These are phyloP conservation scores for Arabidopsis thaliana DNA, from an alignment of 345 rosid species.

Conservation along the genomic window DNA sequence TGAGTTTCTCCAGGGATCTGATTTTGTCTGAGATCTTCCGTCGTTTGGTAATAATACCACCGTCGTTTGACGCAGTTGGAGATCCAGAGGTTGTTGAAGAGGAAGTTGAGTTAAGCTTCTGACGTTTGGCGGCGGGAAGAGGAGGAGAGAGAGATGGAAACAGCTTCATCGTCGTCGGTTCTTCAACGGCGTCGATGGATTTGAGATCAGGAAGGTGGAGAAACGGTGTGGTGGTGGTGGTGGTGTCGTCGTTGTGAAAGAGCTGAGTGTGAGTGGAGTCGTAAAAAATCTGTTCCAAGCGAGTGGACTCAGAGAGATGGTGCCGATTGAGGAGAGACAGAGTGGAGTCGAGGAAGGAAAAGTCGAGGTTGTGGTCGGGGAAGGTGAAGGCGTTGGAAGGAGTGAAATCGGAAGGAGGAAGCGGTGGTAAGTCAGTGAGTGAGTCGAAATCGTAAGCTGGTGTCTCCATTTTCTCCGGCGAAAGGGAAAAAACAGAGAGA, in stretches of 20 bases:
- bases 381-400: constrained; percentile 1
- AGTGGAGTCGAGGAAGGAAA: not conserved
- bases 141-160: constrained; percentile 21
- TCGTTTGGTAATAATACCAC: constrained; percentile 19
- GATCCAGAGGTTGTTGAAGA: constrained; percentile 16
- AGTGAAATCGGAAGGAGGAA: constrained; percentile 43
- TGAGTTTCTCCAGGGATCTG: constrained; percentile 58
- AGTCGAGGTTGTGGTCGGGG: not conserved
- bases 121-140: constrained; percentile 13
- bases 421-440: constrained; percentile 38
- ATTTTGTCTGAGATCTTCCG: constrained; percentile 54
- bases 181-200: constrained; percentile 27
- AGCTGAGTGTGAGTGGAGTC: not conserved
- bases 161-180: not conserved
- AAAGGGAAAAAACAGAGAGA: not conserved
- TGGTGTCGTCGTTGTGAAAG: not conserved
- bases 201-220: constrained; percentile 39
- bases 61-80: not conserved
- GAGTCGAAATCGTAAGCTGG: constrained; percentile 30
- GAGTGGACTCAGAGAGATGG: constrained; percentile 30
- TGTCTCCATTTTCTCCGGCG: not conserved
- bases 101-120: not conserved
- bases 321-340: constrained; percentile 17
- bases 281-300: too few relatives aligned
- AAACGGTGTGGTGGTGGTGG: constrained; percentile 6